phyloP scores from a whole-genome alignment of 345 rosid species.

The Melaleuca alternifolia region DNA sequence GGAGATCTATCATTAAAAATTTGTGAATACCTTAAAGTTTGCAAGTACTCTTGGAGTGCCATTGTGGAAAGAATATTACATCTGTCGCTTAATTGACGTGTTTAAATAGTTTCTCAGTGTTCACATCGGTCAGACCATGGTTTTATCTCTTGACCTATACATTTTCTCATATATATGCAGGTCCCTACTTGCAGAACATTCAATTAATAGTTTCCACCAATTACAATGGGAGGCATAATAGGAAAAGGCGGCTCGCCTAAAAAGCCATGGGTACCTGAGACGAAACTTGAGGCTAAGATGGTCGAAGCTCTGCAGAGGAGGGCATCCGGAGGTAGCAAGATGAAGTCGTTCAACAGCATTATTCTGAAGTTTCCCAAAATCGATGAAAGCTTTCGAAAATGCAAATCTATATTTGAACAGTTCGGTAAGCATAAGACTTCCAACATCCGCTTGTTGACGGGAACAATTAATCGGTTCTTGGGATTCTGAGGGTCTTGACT shows the following conservation, averaged over 20 bases:
- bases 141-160: background rate
- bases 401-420: conserved; percentile 73
- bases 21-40: background rate
- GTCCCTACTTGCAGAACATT: background rate
- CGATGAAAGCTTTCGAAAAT: conserved; percentile 65
- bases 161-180: conserved; percentile 3
- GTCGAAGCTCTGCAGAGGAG: conserved; percentile 69
- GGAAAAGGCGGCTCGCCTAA: conserved; percentile 32
- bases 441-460: background rate
- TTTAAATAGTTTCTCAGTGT: background rate
- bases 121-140: background rate
- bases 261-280: conserved; percentile 44
- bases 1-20: background rate
- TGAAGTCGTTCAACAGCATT: conserved; percentile 76
- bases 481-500: background rate
- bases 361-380: conserved; percentile 91
- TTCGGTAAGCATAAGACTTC: conserved; percentile 41
- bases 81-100: background rate
- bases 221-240: conserved; percentile 51
- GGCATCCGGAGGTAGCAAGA: conserved; percentile 46
- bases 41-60: background rate
- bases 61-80: background rate
- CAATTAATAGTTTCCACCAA: background rate
- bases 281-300: conserved; percentile 78
- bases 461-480: background rate